Evolutionary conservation across 2,329 filamentous ascomycete genomes (phyloP), one percentile per base, ranked within the genome.

Genomic region (Aspergillus viridinutans): DNA sequence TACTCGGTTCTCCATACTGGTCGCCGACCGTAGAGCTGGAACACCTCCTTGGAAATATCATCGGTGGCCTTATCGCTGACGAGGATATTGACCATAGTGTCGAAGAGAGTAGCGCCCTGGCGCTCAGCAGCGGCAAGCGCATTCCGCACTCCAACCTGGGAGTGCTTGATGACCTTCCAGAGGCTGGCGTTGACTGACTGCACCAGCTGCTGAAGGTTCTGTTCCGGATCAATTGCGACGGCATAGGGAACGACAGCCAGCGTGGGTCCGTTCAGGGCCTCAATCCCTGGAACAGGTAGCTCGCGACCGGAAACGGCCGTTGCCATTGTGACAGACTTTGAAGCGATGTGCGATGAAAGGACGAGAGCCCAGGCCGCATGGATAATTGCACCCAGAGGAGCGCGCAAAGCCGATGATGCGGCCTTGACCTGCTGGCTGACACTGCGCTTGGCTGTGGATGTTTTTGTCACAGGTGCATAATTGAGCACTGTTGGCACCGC

Each of bases 1-100:
- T 53, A 53, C 28, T 53, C 51, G 7, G 51, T 53, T 32, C 23
- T 53, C 51, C 51, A 53, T 17, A 45, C 40, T 2, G 51, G 42
- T 4, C 51, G 51, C 14, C 8, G 51, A 6, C 51, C 51, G 35
- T 45, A 35, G 10, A 45, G 38, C 51, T 53, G 51, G 40, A 53
- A 53, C 9, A 53, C 51, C 51, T 53, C 51, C 42, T 45, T 45
- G 51, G 51, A 29, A 26, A 53, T 28, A 10, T 53, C 51, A 29
- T 53, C 28, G 20, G 21, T 45, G 17, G 2, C 20, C 8, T 49
- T 49, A 2, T 21, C 49, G 2, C 28, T 51, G n/a, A 51, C 49
- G 2, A 55, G 49, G 14, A 55, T 51, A 42, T 55, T 55, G 17
- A 55, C 53, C 53, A 50, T 55, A 20, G 53, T 55, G 23, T 55